These are phyloP conservation scores for Paramarasmius palmivorus DNA, from an alignment of 1,284 basidiomycete genomes.

Conservation along the genomic window DNA sequence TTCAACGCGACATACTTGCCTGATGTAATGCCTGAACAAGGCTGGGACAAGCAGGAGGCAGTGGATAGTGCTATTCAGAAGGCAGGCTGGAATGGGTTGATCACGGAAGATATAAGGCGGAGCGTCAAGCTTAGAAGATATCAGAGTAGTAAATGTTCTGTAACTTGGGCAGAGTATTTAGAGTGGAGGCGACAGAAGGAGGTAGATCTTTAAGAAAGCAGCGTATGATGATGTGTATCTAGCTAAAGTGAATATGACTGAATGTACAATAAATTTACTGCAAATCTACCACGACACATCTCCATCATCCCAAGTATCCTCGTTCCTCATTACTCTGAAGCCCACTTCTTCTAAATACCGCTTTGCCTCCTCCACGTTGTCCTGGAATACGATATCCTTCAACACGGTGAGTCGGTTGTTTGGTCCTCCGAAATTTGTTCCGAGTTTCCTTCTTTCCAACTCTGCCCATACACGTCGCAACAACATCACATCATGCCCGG, in stretches of 20 bases:
- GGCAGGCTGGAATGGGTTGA: slow-evolving; percentile 83
- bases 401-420: slow-evolving; percentile 45
- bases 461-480: slow-evolving; percentile 55
- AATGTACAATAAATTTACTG: background rate
- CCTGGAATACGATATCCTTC: slow-evolving; percentile 38
- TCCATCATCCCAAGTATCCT: too few relatives aligned
- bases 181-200: slow-evolving; percentile 64
- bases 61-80: slow-evolving; percentile 91
- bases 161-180: slow-evolving; percentile 78
- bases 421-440: slow-evolving; percentile 38
- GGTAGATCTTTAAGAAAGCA: slow-evolving; percentile 21
- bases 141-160: slow-evolving; percentile 76
- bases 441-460: slow-evolving; percentile 56
- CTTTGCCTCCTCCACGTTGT: slow-evolving; percentile 9
- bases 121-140: slow-evolving; percentile 83
- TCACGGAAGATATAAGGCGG: slow-evolving; percentile 82
- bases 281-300: too few relatives aligned
- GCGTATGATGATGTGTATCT: slow-evolving; percentile 1
- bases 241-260: background rate
- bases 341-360: slow-evolving; percentile 6
- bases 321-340: background rate
- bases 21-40: slow-evolving; percentile 89
- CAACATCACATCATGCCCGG: slow-evolving; percentile 43
- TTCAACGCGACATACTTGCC: slow-evolving; percentile 95
- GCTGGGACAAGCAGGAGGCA: slow-evolving; percentile 89